A percentile compares a stretch with the other conserved stretches of the same genome.
phyloP scores from a whole-genome alignment of 768 basidiomycete species.

The Auricularia sp. region DNA sequence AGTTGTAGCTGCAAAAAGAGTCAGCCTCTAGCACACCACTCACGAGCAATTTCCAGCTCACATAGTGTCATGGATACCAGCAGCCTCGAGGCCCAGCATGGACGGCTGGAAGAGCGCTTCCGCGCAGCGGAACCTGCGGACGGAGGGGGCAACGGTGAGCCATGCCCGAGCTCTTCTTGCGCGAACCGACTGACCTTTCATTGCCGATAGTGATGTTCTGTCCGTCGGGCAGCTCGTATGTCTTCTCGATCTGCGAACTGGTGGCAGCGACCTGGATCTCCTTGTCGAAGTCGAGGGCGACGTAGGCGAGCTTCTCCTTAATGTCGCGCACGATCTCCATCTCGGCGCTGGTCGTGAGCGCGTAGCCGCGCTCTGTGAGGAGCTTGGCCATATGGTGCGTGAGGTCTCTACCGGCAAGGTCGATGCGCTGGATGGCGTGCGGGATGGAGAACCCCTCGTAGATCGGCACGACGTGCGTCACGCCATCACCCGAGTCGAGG shows the following conservation, averaged over 20 bases:
- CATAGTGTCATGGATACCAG: constrained; percentile 44
- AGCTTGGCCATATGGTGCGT: constrained; percentile 6
- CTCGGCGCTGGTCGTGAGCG: constrained; percentile 41
- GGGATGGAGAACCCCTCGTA: constrained; percentile 10
- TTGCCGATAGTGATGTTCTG: constrained; percentile 46
- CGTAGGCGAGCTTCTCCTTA: constrained; percentile 50
- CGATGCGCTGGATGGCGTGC: constrained; percentile 5
- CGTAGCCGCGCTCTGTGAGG: constrained; percentile 17
- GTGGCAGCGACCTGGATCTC: constrained; percentile 41
- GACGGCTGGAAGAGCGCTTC: constrained; percentile 45
- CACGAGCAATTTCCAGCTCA: constrained; percentile 8
- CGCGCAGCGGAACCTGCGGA: constrained; percentile 34
- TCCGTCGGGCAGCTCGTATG: constrained; percentile 45
- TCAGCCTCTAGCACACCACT: no score
- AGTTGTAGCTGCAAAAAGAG: constrained; percentile 3
- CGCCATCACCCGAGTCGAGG: constrained; percentile 11
- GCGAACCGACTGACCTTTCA: constrained; percentile 24
- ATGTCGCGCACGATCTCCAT: constrained; percentile 42
- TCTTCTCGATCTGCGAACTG: constrained; percentile 41
- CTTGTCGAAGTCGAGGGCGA: constrained; percentile 45
- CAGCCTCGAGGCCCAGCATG: constrained; percentile 38
- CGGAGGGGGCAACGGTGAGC: constrained; percentile 8
- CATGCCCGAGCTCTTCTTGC: no score
- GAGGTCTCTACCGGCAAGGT: constrained; percentile 9
- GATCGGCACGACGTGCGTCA: constrained; percentile 10